Conservation (phyloP, 2,329 filamentous ascomycete genomes). For the Gyromitra esculenta region DNA sequence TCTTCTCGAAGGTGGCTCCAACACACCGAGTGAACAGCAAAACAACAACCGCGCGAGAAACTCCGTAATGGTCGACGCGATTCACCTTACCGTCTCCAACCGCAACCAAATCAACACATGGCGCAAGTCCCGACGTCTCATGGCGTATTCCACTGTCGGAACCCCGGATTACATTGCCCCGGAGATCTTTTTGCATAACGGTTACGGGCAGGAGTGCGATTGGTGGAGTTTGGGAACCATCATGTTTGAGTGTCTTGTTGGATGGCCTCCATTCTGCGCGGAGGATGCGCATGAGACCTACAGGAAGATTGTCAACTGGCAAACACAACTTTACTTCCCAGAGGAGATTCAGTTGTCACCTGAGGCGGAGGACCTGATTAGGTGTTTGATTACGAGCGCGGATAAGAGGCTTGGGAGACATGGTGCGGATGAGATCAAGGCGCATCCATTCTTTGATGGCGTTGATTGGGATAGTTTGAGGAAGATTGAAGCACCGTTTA, state of each 20-base stretch:
- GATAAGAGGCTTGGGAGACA: slow-evolving; percentile 89
- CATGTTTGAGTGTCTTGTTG: slow-evolving; percentile 99
- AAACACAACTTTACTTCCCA: slow-evolving; percentile 93
- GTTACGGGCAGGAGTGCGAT: slow-evolving; percentile 96
- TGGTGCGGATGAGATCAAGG: slow-evolving; percentile 91
- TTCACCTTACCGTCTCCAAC: slow-evolving; percentile 97
- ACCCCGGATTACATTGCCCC: slow-evolving; percentile 99
- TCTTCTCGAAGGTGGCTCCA: slow-evolving; percentile 80
- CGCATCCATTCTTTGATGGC: slow-evolving; percentile 93
- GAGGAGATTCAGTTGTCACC: slow-evolving; percentile 88
- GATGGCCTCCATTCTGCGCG: slow-evolving; percentile 98
- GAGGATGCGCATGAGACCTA: slow-evolving; percentile 98
- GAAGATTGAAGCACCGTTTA: slow-evolving; percentile 92
- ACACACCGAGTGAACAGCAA: slow-evolving; percentile 61
- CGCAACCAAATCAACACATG: slow-evolving; percentile 98
- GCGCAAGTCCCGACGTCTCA: slow-evolving; percentile 91
- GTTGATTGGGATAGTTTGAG: slow-evolving; percentile 94
- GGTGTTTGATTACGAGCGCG: slow-evolving; percentile 92
- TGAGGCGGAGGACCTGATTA: slow-evolving; percentile 90
- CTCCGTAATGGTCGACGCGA: slow-evolving; percentile 96
- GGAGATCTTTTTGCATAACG: slow-evolving; percentile 96
- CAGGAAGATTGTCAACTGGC: slow-evolving; percentile 99
- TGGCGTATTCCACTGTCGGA: slow-evolving; percentile 98
- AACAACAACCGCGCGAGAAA: slow-evolving; percentile 78
- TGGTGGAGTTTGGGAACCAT: slow-evolving; percentile 99